These are phyloP conservation scores for Cystobasidiopsis lactophilus DNA, from an alignment of 768 basidiomycete species.

Conservation along the genomic window DNA sequence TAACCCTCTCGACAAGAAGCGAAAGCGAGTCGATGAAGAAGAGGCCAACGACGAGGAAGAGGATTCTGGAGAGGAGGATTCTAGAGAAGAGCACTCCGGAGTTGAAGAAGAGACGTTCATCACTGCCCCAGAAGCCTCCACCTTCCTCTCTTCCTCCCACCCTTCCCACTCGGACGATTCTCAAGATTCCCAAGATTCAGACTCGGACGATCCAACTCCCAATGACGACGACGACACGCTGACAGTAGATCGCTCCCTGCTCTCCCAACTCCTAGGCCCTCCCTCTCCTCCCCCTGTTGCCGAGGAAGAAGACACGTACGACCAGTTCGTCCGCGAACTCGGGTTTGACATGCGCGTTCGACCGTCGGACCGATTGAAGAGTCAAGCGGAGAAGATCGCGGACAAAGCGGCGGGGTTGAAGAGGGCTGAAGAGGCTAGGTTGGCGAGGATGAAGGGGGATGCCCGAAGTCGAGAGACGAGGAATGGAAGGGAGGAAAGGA, in stretches of 20 bases:
- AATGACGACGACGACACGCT: too few relatives aligned
- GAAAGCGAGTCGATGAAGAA: slow-evolving; percentile 24
- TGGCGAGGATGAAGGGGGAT: slow-evolving; percentile 64
- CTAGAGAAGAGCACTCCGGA: background rate
- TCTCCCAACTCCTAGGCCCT: slow-evolving; percentile 20
- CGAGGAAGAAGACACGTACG: slow-evolving; percentile 43
- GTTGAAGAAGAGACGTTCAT: background rate
- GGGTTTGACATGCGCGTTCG: slow-evolving; percentile 84
- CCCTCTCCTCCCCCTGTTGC: background rate
- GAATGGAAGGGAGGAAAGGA: slow-evolving; percentile 33
- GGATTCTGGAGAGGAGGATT: slow-evolving; percentile 5
- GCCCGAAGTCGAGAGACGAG: slow-evolving; percentile 36
- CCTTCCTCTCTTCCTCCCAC: too few relatives aligned
- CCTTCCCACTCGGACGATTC: too few relatives aligned
- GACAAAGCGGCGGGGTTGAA: slow-evolving; percentile 72
- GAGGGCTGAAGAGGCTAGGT: slow-evolving; percentile 55
- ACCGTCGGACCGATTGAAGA: slow-evolving; percentile 85
- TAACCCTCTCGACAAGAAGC: background rate
- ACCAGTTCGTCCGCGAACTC: slow-evolving; percentile 72
- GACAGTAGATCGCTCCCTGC: slow-evolving; percentile 18
- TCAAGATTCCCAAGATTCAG: too few relatives aligned
- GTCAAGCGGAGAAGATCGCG: slow-evolving; percentile 75
- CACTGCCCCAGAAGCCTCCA: background rate
- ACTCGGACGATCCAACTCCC: too few relatives aligned
- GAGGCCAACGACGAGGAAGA: slow-evolving; percentile 20